phyloP scores from a whole-genome alignment of 345 rosid species.

The Dipteronia dyeriana region DNA sequence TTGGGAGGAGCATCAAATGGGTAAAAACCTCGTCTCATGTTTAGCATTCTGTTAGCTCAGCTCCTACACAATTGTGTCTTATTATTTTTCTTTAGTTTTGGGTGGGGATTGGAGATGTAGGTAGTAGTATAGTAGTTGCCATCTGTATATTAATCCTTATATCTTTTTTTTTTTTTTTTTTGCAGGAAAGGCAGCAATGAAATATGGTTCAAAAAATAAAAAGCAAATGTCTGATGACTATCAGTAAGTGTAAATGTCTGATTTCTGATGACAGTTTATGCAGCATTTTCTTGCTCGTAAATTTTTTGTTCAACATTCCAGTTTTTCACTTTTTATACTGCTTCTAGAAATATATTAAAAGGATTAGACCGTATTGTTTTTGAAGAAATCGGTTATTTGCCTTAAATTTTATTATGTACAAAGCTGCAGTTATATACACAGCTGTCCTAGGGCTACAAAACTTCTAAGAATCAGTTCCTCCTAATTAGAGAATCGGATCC shows the following conservation, averaged over 20 bases:
- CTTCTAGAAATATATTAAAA: not conserved
- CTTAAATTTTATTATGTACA: too few species aligned
- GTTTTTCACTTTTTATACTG: not conserved
- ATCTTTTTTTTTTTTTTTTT: slow-evolving; percentile 12
- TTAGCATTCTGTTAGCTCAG: not conserved
- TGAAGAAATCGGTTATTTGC: too few species aligned
- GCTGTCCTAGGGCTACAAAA: too few species aligned
- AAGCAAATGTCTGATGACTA: slow-evolving; percentile 65
- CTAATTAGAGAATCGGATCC: too few species aligned
- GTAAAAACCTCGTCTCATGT: slow-evolving; percentile 36
- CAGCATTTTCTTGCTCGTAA: not conserved
- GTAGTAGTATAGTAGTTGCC: slow-evolving; percentile 1
- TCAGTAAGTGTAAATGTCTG: slow-evolving; percentile 52
- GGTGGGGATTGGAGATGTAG: not conserved
- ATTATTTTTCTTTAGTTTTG: not conserved
- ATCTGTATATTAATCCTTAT: slow-evolving; percentile 12
- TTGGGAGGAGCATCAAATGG: slow-evolving; percentile 99
- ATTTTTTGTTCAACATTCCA: not conserved
- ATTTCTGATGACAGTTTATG: not conserved
- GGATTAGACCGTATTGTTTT: not conserved
- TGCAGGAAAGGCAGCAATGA: slow-evolving; percentile 82
- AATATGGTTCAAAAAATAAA: slow-evolving; percentile 83
- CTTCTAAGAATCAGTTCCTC: too few species aligned
- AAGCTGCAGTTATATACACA: too few species aligned
- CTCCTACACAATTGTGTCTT: not conserved